Conservation (phyloP, 2,329 filamentous ascomycete genomes). For the Diplodia seriata region DNA sequence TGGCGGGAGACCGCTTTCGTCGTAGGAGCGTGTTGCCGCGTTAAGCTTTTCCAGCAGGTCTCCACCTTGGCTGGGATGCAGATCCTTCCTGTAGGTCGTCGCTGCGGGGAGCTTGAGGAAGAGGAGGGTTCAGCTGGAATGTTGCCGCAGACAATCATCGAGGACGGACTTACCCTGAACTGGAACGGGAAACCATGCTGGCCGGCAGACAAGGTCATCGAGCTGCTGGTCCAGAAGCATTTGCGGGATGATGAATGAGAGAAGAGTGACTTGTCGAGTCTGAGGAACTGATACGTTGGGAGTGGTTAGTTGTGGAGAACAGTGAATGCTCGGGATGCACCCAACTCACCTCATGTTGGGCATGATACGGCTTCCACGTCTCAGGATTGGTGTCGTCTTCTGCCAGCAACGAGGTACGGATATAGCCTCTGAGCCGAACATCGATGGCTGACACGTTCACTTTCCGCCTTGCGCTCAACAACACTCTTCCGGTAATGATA, state of each 20-base stretch:
- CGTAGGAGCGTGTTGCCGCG: background rate
- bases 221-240: background rate
- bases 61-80: background rate
- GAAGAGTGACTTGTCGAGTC: constrained; percentile 1
- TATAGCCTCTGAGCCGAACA: constrained; percentile 8
- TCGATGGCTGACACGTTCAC: background rate
- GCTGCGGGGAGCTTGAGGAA: background rate
- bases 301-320: background rate
- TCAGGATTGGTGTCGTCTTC: constrained; percentile 2
- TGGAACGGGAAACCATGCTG: constrained; percentile 11
- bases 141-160: too few relatives aligned
- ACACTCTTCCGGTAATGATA: background rate
- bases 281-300: constrained; percentile 2
- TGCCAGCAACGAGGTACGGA: constrained; percentile 1
- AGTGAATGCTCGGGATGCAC: background rate
- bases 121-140: background rate
- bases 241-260: background rate
- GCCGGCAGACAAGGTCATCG: background rate
- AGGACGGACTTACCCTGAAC: background rate
- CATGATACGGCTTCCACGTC: constrained; percentile 10
- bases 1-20: background rate
- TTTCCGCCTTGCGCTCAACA: constrained; percentile 6
- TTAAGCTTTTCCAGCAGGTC: background rate
- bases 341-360: constrained; percentile 10
- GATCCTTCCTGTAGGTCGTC: constrained; percentile 11